Base-by-base conservation (phyloP, 768 basidiomycete genomes). In the Suillus lakei region DNA sequence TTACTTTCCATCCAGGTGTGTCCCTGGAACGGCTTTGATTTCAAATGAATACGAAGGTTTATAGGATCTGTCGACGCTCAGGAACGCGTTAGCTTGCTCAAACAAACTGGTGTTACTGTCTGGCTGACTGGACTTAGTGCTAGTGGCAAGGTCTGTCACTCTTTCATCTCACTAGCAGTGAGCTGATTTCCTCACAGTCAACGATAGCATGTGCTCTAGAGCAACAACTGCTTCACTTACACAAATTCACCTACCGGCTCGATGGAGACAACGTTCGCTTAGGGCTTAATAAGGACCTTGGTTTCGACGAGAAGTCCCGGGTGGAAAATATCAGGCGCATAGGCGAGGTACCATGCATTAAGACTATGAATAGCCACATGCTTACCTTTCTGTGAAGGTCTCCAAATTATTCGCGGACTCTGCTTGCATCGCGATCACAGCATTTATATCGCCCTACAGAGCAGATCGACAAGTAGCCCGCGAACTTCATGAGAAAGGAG, bases 381-480 rank as follows among this genome's bases (percentile, higher is more conserved):
- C 69, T 71, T 53, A 64, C n/a, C 26, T 61, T 67, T 34, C 51
- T 32, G 41, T 21, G 8, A 72, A 97, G 95, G 96, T 99, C 58
- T 90, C 98, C 54, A 96, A 95, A 76, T 83, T 99, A 48, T 98
- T 99, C 77, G 88, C 96, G 23, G 93, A 96, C 72, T 86, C 96
- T 4, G 90, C 87, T 38, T 92, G 91, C 70, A 85, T 98, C 69
- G 84, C 92, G 21, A 84, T 98, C 74, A 97, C 98, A 21, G 96
- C 98, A 15, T 99, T 99, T 81, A 99, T 99, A 78, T 99, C 98
- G 1, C 98, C 98, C n/a, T 98, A 99, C 79, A 84, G 87, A 58
- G 85, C 88, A 16, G 97, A 99, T 82, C 89, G 98, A 39, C 84
- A 86, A 15, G 76, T 90, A 55, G 98, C 93, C 26, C 88, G 98